Base-by-base conservation (phyloP, 176 grass and related monocot genomes). In the Saccharum officinarum region DNA sequence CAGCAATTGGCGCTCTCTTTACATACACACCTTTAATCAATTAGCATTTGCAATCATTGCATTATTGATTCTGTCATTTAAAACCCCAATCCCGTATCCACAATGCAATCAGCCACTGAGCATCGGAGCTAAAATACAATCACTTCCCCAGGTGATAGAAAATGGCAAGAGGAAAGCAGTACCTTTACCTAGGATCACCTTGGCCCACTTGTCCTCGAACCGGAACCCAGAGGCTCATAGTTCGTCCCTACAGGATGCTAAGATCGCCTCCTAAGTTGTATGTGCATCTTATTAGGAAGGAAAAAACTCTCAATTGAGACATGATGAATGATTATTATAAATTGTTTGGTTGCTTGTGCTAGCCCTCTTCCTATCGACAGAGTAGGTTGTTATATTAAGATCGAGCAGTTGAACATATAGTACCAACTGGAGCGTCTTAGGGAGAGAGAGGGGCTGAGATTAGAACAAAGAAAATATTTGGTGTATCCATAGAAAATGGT, bases 151-250 rank as follows among this genome's bases (percentile, higher is more conserved):
- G 45, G n/a, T 15, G 2, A 28, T 22, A 70, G 10, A 37, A 55
- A 85, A n/a, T 37, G 57, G 76, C 5, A 49, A 85, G n/a, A 15
- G 60, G 65, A 8, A 22, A 64, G 36, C 66, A 55, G 38, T n/a
- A n/a, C n/a, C n/a, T n/a, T n/a, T 82, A 96, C 94, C 96, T 92
- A 88, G 70, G 79, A 98, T 95, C 75, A 95, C 91, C 80, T 92
- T 80, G 40, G 84, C 96, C 93, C 96, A 95, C 10, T 92, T 75
- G 42, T 98, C 78, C 62, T 90, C 76, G 65, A 98, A 98, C 3
- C 62, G 83, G 84, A 98, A 95, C 20, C 83, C 91, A 45, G 89
- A 92, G 37, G 86, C 69, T 77, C 89, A 31, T 45, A 98, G 86
- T 23, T 85, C 87, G 62, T 80, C 86, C 68, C 89, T 94, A 82